These are phyloP conservation scores for Phytophthora cactorum DNA, from an alignment of 352 stramenopile genomes.

Conservation along the genomic window DNA sequence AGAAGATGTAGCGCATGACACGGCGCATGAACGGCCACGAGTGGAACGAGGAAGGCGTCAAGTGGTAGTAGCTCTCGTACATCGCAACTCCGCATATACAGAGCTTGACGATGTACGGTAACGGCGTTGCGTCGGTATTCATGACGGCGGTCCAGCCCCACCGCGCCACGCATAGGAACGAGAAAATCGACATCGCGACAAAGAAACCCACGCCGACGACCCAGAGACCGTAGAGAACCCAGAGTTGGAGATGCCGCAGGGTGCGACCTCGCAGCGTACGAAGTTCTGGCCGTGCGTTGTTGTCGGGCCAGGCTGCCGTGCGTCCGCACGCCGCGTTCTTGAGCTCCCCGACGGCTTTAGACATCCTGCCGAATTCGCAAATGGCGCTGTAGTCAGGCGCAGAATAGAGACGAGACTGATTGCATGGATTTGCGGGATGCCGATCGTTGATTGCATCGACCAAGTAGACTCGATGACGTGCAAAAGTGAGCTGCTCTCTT, in stretches of 20 bases:
- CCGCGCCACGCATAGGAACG: slow-evolving; percentile 12
- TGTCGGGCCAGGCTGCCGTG: slow-evolving; percentile 22
- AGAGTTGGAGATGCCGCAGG: slow-evolving; percentile 34
- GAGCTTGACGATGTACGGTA: slow-evolving; percentile 21
- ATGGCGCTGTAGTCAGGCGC: background rate
- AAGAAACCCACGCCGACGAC: slow-evolving; percentile 41
- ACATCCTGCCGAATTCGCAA: slow-evolving; percentile 21
- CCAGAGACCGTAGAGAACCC: slow-evolving; percentile 39
- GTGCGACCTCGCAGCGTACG: slow-evolving; percentile 35
- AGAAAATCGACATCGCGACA: slow-evolving; percentile 18
- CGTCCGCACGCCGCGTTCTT: slow-evolving; percentile 23
- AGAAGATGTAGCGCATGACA: slow-evolving; percentile 47
- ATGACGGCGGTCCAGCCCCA: slow-evolving; percentile 4
- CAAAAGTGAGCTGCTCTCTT: slow-evolving; percentile 6
- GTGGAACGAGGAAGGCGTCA: slow-evolving; percentile 30
- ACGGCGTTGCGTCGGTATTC: slow-evolving; percentile 2
- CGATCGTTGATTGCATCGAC: slow-evolving; percentile 14
- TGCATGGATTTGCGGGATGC: slow-evolving; percentile 20
- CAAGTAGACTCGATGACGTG: slow-evolving; percentile 13
- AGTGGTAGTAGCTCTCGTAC: slow-evolving; percentile 50
- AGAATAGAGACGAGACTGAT: slow-evolving; percentile 12
- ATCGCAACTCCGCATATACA: slow-evolving; percentile 41
- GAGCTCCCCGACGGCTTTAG: slow-evolving; percentile 5
- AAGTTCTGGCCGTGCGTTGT: slow-evolving; percentile 37
- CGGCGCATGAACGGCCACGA: slow-evolving; percentile 50